Percentiles rank a stretch among this genome's conserved stretches.
Evolutionary conservation across 768 basidiomycete species (phyloP).

Genomic region (Boletus edulis): DNA sequence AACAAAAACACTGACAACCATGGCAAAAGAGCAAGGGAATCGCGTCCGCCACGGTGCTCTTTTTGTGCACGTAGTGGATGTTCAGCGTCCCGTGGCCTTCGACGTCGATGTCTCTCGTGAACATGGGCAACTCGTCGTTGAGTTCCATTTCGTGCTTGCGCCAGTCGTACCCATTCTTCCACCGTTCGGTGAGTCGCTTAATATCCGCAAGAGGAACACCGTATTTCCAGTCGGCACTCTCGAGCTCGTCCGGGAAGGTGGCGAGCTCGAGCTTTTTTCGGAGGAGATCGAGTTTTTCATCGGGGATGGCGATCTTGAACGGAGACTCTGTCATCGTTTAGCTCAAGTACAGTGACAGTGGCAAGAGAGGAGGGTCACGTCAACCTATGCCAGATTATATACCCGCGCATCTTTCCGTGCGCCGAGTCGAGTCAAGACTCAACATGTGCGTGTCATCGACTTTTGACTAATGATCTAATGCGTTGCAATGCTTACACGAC

Average conservation of each 20-base stretch:
- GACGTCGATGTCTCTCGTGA: slow-evolving; percentile 48
- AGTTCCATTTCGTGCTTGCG: slow-evolving; percentile 46
- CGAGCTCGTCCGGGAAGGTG: slow-evolving; percentile 57
- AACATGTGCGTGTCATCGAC: too few relatives aligned
- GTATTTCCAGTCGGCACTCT: slow-evolving; percentile 49
- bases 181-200: slow-evolving; percentile 45
- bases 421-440: too few relatives aligned
- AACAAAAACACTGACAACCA: slow-evolving; percentile 39
- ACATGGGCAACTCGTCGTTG: slow-evolving; percentile 55
- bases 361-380: too few relatives aligned
- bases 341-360: too few relatives aligned
- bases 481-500: too few relatives aligned
- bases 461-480: too few relatives aligned
- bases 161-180: slow-evolving; percentile 60
- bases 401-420: too few relatives aligned
- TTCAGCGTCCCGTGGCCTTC: slow-evolving; percentile 46
- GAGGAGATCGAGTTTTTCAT: slow-evolving; percentile 39
- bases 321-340: slow-evolving; percentile 31
- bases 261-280: slow-evolving; percentile 46
- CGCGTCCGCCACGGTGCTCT: slow-evolving; percentile 41
- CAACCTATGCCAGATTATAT: too few relatives aligned
- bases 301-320: slow-evolving; percentile 49
- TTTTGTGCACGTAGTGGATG: slow-evolving; percentile 60
- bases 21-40: slow-evolving; percentile 60
- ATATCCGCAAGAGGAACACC: slow-evolving; percentile 50